Percentiles rank a stretch among this genome's conserved stretches.
Conservation (phyloP, 1,284 basidiomycete species). For the Moesziomyces parantarcticus region DNA sequence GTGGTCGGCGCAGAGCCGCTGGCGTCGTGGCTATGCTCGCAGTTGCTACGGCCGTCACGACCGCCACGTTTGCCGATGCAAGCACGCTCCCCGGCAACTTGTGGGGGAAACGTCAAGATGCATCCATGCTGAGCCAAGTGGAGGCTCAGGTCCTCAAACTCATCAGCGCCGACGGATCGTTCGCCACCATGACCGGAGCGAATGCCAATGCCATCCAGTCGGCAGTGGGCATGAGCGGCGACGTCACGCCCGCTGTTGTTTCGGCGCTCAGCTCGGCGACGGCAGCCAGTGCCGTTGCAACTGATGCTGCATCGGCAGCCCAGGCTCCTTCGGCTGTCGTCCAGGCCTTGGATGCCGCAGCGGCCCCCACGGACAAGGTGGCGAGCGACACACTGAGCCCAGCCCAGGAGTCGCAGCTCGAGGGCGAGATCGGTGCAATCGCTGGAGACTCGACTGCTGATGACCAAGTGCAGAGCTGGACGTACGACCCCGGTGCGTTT, state of each 20-base stretch:
- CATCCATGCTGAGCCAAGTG: background rate
- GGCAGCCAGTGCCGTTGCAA: background rate
- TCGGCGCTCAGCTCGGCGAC: slow-evolving; percentile 1
- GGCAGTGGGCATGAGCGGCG: slow-evolving; percentile 36
- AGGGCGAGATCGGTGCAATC: slow-evolving; percentile 4
- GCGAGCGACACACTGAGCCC: slow-evolving; percentile 19
- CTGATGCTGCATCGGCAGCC: background rate
- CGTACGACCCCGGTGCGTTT: slow-evolving; percentile 37
- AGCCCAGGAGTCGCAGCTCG: slow-evolving; percentile 8
- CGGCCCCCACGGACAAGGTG: slow-evolving; percentile 19
- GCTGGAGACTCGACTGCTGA: background rate
- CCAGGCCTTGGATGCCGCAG: slow-evolving; percentile 20
- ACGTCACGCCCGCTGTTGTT: slow-evolving; percentile 3
- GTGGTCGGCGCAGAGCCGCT: slow-evolving; percentile 1
- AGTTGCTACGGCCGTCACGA: slow-evolving; percentile 8
- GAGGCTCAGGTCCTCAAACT: slow-evolving; percentile 29
- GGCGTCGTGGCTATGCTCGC: slow-evolving; percentile 15
- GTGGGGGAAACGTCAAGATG: slow-evolving; percentile 31
- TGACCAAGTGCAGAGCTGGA: slow-evolving; percentile 23
- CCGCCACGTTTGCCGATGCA: slow-evolving; percentile 7
- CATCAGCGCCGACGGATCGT: slow-evolving; percentile 31
- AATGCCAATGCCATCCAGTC: slow-evolving; percentile 24
- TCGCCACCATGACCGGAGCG: slow-evolving; percentile 26
- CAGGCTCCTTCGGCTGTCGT: background rate
- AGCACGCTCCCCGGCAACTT: slow-evolving; percentile 2